Conservation (phyloP, 140 eudicot species). For the Ambrosia hybrid region DNA sequence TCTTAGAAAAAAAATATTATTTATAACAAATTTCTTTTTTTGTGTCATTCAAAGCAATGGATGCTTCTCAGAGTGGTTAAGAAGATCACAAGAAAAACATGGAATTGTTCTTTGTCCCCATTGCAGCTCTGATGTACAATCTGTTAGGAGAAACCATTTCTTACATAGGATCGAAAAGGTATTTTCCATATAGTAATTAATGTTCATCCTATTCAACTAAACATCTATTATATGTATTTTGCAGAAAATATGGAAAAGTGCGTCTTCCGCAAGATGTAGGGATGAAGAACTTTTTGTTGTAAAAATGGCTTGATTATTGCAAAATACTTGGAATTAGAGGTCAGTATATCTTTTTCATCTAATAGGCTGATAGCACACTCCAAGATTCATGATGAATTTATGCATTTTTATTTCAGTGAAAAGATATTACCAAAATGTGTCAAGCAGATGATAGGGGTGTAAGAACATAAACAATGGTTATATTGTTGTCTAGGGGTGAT, state of each 20-base stretch:
- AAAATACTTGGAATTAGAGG: conserved; percentile 47
- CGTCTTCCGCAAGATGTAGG: conserved; percentile 62
- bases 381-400: neutral
- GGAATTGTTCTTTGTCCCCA: conserved; percentile 83
- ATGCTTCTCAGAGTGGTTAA: conserved; percentile 95
- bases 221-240: neutral
- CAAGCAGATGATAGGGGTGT: conserved; percentile 31
- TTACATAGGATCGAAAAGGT: neutral
- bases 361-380: neutral
- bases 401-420: conserved; percentile 30
- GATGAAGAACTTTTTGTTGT: conserved; percentile 68
- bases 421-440: conserved; percentile 5
- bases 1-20: neutral
- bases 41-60: conserved; percentile 63
- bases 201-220: neutral
- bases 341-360: conserved; percentile 23
- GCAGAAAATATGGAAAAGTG: conserved; percentile 73
- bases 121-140: conserved; percentile 84
- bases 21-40: neutral
- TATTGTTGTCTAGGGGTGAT: neutral
- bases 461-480: conserved; percentile 9
- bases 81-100: conserved; percentile 67
- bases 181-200: neutral
- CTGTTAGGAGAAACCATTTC: conserved; percentile 47
- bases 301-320: conserved; percentile 47